Base-by-base conservation (phyloP, 2,329 filamentous ascomycete genomes). In the Diaporthe capsici region DNA sequence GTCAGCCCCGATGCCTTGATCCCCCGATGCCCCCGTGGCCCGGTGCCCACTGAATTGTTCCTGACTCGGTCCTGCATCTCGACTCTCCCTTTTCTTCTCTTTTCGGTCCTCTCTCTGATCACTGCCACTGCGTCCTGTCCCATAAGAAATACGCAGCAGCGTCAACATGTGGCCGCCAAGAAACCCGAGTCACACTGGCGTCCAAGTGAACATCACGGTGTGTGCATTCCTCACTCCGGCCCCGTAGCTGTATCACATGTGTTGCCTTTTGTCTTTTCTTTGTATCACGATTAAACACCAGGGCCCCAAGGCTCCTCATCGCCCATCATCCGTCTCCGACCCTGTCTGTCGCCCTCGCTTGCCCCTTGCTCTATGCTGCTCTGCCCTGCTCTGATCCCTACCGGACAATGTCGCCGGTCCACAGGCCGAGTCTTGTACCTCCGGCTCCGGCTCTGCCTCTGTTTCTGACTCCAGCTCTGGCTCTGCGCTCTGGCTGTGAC, bases 1-100 rank as follows among this genome's bases (percentile, higher is more conserved):
- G 44, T 67, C 63, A 67, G 44, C 44, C 63, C 44, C 44, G 44
- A 37, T 37, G 63, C 22, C 28, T 22, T 51, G 28, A 25, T 67
- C 44, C 63, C 63, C 61, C 61, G 42, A 51, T 2, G 28, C 42
- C 25, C 28, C 37, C 37, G 3, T 61, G 22, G n/a, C 53, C 13
- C 47, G 47, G 47, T 17, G 8, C 47, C 47, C 47, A n/a, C 47
- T n/a, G 47, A 25, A 9, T n/a, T 49, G 17, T 22, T 49, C 44
- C 17, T 49, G 5, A 44, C 15, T 44, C 42, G 42, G 42, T 6
- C 42, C 42, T 44, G 42, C 42, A 44, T 44, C 42, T 44, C 22
- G 20, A 39, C 37, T 39, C 37, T 7, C 17, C 44, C n/a, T 12
- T 25, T 53, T 25, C 51, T 55, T n/a, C 13, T 17, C 25, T 17